Conservation (phyloP, 1,284 basidiomycete species). For the Violaceomyces palustris region DNA sequence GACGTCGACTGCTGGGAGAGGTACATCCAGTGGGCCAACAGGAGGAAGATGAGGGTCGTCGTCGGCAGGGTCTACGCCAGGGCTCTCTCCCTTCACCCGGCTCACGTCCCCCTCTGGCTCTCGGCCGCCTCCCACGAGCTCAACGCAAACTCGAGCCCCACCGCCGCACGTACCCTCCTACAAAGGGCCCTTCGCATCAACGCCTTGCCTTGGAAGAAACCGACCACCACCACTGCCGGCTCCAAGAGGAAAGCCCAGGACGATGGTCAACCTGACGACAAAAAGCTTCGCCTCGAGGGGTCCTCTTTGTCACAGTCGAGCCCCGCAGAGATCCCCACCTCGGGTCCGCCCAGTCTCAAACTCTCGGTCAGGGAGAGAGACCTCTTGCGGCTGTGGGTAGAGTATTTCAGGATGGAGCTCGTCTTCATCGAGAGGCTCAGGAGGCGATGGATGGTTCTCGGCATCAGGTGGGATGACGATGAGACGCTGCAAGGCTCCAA, state of each 20-base stretch:
- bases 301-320: not conserved
- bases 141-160: constrained; percentile 65
- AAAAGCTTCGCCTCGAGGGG: not conserved
- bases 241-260: constrained; percentile 8
- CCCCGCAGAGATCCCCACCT: not conserved
- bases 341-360: constrained; percentile 22
- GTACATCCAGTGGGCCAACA: constrained; percentile 77
- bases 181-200: constrained; percentile 71
- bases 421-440: constrained; percentile 79
- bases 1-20: constrained; percentile 83
- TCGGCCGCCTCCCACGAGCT: constrained; percentile 81
- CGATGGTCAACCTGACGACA: constrained; percentile 2
- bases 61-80: constrained; percentile 62
- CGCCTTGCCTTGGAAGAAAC: constrained; percentile 17
- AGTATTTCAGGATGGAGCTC: constrained; percentile 78
- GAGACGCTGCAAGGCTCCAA: not conserved
- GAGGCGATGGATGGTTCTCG: constrained; percentile 73
- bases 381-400: constrained; percentile 44
- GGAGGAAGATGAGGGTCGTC: constrained; percentile 71
- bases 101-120: constrained; percentile 73
- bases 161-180: constrained; percentile 75
- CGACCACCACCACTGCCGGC: not conserved
- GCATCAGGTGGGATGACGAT: constrained; percentile 55
- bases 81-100: constrained; percentile 80
- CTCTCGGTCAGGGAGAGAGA: constrained; percentile 25